A percentile compares a stretch with the other conserved stretches of the same genome.
phyloP scores from a whole-genome alignment of 805 yeast genomes.

The Suhomyces vadensis region DNA sequence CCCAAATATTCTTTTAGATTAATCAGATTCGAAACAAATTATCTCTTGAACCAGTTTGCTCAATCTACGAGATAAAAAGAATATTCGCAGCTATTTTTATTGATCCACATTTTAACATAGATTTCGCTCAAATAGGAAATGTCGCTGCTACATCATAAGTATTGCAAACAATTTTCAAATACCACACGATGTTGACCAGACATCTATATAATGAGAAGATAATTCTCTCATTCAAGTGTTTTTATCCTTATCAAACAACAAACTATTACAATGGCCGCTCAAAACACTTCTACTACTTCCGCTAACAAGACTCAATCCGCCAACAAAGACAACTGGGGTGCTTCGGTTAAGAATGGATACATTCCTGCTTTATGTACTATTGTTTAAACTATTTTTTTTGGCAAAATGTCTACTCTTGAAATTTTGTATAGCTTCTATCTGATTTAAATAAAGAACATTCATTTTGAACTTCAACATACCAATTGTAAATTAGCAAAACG shows the following conservation, averaged over 20 bases:
- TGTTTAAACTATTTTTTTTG: too few species aligned
- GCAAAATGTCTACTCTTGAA: too few species aligned
- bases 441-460: too few species aligned
- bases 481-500: too few species aligned
- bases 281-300: slow-evolving; percentile 1
- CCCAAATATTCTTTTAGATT: too few species aligned
- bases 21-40: too few species aligned
- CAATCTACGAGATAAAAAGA: too few species aligned
- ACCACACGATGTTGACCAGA: background rate
- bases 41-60: too few species aligned
- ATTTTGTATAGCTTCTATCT: too few species aligned
- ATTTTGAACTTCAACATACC: too few species aligned
- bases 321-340: slow-evolving; percentile 7
- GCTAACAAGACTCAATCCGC: slow-evolving; percentile 6
- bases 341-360: background rate
- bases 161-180: too few species aligned
- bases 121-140: background rate
- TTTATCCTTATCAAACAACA: background rate
- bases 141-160: background rate
- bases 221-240: background rate
- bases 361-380: slow-evolving; percentile 5
- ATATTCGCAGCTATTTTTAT: too few species aligned
- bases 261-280: slow-evolving; percentile 3
- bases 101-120: background rate
- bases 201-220: background rate